phyloP scores from a whole-genome alignment of 164 flowering plant species.

The Litsea cubeba region DNA sequence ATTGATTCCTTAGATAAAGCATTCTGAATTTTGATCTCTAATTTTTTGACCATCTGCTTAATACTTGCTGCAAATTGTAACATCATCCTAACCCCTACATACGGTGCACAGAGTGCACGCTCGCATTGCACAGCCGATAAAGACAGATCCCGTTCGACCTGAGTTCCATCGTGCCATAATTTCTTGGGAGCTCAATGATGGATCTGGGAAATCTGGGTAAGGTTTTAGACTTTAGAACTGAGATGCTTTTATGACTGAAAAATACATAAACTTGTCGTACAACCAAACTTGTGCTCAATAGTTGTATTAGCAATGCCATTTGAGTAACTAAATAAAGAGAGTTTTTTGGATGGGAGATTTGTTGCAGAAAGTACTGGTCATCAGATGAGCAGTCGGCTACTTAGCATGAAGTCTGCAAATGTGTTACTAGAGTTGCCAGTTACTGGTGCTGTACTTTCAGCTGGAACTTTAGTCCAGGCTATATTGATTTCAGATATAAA shows the following conservation, averaged over 20 bases:
- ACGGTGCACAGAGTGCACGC: conserved; percentile 49
- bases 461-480: too few relatives aligned
- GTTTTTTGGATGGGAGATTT: conserved; percentile 38
- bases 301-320: background rate
- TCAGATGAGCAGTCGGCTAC: too few relatives aligned
- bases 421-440: too few relatives aligned
- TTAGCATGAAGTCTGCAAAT: too few relatives aligned
- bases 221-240: conserved; percentile 3
- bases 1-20: too few relatives aligned
- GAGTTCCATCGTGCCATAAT: conserved; percentile 83
- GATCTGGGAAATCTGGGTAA: conserved; percentile 79
- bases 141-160: conserved; percentile 57
- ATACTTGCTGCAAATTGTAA: too few relatives aligned
- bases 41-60: too few relatives aligned
- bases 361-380: too few relatives aligned
- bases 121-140: conserved; percentile 65
- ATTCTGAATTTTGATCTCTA: too few relatives aligned
- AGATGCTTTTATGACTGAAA: background rate
- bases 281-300: background rate
- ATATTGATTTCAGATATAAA: too few relatives aligned
- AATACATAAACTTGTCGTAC: background rate
- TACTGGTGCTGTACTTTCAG: too few relatives aligned
- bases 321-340: background rate
- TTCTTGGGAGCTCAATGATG: conserved; percentile 64
- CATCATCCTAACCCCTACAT: background rate